phyloP scores from a whole-genome alignment of 164 flowering plant species.

The Echeveria elegans region DNA sequence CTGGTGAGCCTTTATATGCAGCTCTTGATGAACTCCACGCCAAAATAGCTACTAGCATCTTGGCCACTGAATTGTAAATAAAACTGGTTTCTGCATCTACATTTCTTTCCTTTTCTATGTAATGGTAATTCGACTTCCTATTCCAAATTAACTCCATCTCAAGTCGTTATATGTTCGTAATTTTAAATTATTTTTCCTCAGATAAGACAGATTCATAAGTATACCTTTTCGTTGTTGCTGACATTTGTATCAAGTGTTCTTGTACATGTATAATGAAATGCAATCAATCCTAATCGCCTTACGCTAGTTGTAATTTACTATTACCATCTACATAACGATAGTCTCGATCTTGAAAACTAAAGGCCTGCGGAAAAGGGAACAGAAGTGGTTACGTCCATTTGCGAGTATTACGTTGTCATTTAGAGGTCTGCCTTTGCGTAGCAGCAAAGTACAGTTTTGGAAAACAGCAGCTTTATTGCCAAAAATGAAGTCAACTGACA shows the following conservation, averaged over 20 bases:
- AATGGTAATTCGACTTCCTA: not conserved
- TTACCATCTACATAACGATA: no score
- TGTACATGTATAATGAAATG: no score
- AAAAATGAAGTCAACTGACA: slow-evolving; percentile 34
- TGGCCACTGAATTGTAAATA: not conserved
- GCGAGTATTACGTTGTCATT: slow-evolving; percentile 28
- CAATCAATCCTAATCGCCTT: no score
- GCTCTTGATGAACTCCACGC: not conserved
- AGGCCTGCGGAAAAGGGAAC: not conserved
- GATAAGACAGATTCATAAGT: no score
- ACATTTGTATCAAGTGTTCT: no score
- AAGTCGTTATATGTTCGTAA: no score
- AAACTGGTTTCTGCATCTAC: not conserved
- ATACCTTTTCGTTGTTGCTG: no score
- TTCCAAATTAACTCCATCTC: not conserved
- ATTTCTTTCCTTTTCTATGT: not conserved
- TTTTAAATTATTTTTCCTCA: no score
- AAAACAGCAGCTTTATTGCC: slow-evolving; percentile 39
- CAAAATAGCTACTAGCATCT: not conserved
- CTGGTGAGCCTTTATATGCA: slow-evolving; percentile 6
- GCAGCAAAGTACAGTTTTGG: slow-evolving; percentile 25
- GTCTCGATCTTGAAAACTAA: no score
- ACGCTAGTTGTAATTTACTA: no score
- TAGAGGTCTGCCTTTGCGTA: slow-evolving; percentile 23
- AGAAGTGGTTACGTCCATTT: slow-evolving; percentile 23